Evolutionary conservation across 2,329 filamentous ascomycete genomes (phyloP), one percentile per base, ranked within the genome.

Genomic region (Trichophyton schoenleinii): DNA sequence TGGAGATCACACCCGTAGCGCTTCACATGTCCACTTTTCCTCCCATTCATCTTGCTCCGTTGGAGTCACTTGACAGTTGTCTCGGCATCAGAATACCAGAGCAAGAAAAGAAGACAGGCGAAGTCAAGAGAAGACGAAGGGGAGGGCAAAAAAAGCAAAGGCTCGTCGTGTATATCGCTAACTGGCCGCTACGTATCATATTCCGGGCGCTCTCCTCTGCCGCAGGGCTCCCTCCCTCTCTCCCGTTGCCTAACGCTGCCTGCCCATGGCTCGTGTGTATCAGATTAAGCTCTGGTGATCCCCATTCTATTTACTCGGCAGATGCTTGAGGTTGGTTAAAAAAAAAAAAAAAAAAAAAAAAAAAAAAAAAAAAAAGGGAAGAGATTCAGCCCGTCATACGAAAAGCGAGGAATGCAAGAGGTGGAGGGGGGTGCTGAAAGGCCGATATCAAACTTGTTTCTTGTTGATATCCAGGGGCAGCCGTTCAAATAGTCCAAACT

Each of bases 271-370:
- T 53, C 28, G 44, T 28, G 46, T 52, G 46, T 52, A 52, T 52
- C 20, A 52, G 46, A 52, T 55, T 55, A 55, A 36, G 52, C 52
- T 55, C 52, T 55, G 28, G 25, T 55, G 31, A 55, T 55, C 52
- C 25, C 18, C 25, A 11, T 55, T 8, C 52, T 55, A 55, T 55
- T 55, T 38, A 36, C 52, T 55, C 13, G 52, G 52, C 52, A 28
- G 28, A 28, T 18, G 52, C 28, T 55, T 55, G 31, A 25, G 20
- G 9, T 13, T 13, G 13, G 8, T 7, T 8, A 11, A 49, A 6
- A 9, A 18, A 20, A 9, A 48, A 7, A 4, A n/a, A 11, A 5
- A 8, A 25, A 13, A 49, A 4, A n/a, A 11, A 5, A 11, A 49
- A 6, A 9, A 18, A 20, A 9, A 48, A 7, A 4, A n/a, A 11